These are phyloP conservation scores for Carex arenaria DNA, from an alignment of 202 grass and related monocot species.

Conservation along the genomic window DNA sequence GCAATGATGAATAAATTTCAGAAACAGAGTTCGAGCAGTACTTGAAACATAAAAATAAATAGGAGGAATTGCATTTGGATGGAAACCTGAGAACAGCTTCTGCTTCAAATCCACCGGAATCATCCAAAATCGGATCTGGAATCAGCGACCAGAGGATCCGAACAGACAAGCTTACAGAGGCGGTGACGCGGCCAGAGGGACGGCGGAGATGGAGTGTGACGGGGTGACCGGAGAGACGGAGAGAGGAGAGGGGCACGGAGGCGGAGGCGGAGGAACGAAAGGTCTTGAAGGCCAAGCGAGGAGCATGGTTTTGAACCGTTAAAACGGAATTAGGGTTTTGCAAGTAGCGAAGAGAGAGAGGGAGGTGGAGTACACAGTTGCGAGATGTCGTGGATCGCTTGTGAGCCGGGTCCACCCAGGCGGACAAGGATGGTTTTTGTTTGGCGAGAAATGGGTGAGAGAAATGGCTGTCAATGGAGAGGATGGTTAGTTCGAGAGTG, in stretches of 20 bases:
- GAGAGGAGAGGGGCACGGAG: slow-evolving; percentile 7
- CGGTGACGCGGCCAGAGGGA: slow-evolving; percentile 20
- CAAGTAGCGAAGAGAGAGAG: slow-evolving; percentile 9
- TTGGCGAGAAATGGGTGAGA: slow-evolving; percentile 18
- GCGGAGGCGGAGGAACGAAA: not conserved
- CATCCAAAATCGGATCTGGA: not conserved
- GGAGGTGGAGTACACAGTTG: slow-evolving; percentile 22
- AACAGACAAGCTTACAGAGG: not conserved
- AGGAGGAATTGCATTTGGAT: not conserved
- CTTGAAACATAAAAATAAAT: not conserved
- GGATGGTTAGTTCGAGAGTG: slow-evolving; percentile 26
- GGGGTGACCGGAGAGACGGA: not conserved
- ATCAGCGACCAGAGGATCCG: slow-evolving; percentile 29
- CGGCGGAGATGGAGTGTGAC: slow-evolving; percentile 20
- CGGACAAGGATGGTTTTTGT: slow-evolving; percentile 22
- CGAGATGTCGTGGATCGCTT: slow-evolving; percentile 18
- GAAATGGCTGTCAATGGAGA: slow-evolving; percentile 21
- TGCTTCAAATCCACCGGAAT: not conserved
- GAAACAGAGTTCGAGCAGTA: not conserved
- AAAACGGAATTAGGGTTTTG: slow-evolving; percentile 8
- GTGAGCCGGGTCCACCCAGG: slow-evolving; percentile 32
- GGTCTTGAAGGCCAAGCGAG: not conserved
- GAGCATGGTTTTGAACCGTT: slow-evolving; percentile 22
- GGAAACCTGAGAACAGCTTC: not conserved
- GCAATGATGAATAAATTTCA: not conserved